Percentiles rank a stretch among this genome's conserved stretches.
Conservation (phyloP, 208 protist species). For the Balamuthia mandrillaris region DNA sequence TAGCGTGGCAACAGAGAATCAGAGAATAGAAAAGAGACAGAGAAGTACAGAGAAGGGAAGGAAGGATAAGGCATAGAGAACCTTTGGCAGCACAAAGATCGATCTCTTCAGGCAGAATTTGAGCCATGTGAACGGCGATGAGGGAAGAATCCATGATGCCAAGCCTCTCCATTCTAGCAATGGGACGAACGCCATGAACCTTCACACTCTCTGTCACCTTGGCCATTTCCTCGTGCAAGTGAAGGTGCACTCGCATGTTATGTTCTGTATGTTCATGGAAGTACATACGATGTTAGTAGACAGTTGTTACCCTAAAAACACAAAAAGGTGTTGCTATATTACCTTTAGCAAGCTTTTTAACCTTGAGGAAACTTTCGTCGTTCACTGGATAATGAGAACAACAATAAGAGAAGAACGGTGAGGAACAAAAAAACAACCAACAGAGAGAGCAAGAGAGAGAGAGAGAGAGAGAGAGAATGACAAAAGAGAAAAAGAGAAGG, state of each 20-base stretch:
- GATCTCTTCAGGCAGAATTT: conserved; percentile 50
- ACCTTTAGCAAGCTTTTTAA: conserved; percentile 45
- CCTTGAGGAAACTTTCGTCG: conserved; percentile 35
- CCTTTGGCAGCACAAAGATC: not conserved
- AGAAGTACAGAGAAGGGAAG: not conserved
- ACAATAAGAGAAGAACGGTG: not conserved
- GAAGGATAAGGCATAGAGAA: not conserved
- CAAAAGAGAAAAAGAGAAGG: not conserved
- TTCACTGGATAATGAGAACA: not conserved
- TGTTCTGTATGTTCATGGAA: not conserved
- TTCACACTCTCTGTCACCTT: conserved; percentile 43
- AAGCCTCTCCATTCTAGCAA: conserved; percentile 1
- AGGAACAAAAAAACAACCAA: not conserved
- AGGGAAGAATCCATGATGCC: conserved; percentile 29
- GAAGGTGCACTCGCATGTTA: conserved; percentile 53
- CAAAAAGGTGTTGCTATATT: not conserved
- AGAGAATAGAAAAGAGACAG: not conserved
- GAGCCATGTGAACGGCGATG: conserved; percentile 64
- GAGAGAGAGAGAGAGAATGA: no score
- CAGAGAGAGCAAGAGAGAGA: no score
- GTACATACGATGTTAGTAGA: not conserved
- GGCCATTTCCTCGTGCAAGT: conserved; percentile 61
- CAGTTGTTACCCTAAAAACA: not conserved
- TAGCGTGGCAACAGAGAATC: no score
- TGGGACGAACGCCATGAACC: conserved; percentile 15